These are phyloP conservation scores for Boletus tylopilopsis DNA, from an alignment of 768 basidiomycete species.

Conservation along the genomic window DNA sequence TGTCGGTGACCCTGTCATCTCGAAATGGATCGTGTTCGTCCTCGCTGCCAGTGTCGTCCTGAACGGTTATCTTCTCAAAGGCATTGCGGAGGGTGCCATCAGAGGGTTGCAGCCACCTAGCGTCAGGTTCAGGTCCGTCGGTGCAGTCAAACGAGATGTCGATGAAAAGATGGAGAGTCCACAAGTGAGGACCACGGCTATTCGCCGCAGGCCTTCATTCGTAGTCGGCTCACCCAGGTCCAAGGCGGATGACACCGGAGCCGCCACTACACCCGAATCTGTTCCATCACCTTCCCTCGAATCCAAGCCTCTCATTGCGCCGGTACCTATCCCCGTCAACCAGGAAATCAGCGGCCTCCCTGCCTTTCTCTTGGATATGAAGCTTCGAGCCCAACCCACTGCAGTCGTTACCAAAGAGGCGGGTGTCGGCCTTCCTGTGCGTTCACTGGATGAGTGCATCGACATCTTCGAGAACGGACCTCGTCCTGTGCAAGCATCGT, in stretches of 20 bases:
- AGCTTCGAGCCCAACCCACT: conserved; percentile 27
- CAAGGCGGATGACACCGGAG: conserved; percentile 12
- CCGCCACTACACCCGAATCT: conserved; percentile 15
- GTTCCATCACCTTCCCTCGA: conserved; percentile 13
- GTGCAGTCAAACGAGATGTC: conserved; percentile 16
- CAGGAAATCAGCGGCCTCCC: conserved; percentile 24
- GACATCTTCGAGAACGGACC: conserved; percentile 76
- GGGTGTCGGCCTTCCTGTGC: conserved; percentile 20
- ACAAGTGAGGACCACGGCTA: conserved; percentile 7
- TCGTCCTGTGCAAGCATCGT: conserved; percentile 50
- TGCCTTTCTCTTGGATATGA: conserved; percentile 31
- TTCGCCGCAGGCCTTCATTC: conserved; percentile 22
- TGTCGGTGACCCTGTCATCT: conserved; percentile 90
- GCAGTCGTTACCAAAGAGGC: conserved; percentile 12
- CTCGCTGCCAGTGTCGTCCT: conserved; percentile 83
- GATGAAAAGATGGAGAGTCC: conserved; percentile 20
- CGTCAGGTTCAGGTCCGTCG: conserved; percentile 29
- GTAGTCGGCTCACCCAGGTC: conserved; percentile 23
- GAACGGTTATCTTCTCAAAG: conserved; percentile 92
- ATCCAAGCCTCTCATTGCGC: conserved; percentile 22
- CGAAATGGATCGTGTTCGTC: conserved; percentile 91
- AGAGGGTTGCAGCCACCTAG: conserved; percentile 28
- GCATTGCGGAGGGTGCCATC: conserved; percentile 59
- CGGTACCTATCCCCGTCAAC: conserved; percentile 20
- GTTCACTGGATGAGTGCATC: conserved; percentile 74